These are phyloP conservation scores for Berberis vulgaris DNA, from an alignment of 164 flowering plant genomes.

Conservation along the genomic window DNA sequence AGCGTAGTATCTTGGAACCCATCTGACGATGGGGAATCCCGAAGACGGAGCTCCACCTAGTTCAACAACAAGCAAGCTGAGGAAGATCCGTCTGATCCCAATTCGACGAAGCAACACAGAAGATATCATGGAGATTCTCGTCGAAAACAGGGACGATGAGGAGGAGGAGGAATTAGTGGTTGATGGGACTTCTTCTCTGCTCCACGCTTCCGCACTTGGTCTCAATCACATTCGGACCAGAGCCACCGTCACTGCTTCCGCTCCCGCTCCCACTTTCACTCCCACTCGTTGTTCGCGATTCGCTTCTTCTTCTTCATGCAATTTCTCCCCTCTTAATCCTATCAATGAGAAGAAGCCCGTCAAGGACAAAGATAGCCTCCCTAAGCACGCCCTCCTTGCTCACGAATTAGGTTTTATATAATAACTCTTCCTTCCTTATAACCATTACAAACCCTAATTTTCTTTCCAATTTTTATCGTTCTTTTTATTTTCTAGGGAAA, in stretches of 20 bases:
- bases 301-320: too few relatives aligned
- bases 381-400: conserved; percentile 14
- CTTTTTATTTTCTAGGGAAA: conserved; percentile 34
- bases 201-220: conserved; percentile 44
- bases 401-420: conserved; percentile 34
- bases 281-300: too few relatives aligned
- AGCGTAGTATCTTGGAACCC: too few relatives aligned
- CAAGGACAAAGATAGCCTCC: conserved; percentile 8
- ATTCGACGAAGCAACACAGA: conserved; percentile 16
- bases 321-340: conserved; percentile 12
- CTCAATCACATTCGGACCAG: conserved; percentile 55
- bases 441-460: too few relatives aligned
- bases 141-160: background rate
- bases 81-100: conserved; percentile 66
- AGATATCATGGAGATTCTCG: background rate
- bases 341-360: conserved; percentile 4
- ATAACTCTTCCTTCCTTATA: too few relatives aligned
- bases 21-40: too few relatives aligned
- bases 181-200: conserved; percentile 15
- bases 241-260: conserved; percentile 19
- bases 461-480: too few relatives aligned
- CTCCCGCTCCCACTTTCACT: conserved; percentile 21
- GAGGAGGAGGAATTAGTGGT: conserved; percentile 5
- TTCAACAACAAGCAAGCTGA: conserved; percentile 29
- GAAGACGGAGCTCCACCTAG: too few relatives aligned